These are phyloP conservation scores for Lablab purpureus DNA, from an alignment of 306 rosid genomes.

Conservation along the genomic window DNA sequence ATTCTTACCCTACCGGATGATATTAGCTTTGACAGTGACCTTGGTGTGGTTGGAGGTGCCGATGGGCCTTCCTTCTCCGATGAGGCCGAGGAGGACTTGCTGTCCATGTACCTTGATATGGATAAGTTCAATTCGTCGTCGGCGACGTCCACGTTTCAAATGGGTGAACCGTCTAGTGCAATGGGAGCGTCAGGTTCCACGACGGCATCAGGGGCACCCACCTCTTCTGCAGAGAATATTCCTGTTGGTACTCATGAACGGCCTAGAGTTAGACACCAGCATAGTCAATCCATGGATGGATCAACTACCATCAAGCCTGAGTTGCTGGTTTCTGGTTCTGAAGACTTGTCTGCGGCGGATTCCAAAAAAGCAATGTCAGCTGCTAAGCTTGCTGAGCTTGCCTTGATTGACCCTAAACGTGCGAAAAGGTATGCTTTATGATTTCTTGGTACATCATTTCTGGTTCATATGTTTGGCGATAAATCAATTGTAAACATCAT, in stretches of 20 bases:
- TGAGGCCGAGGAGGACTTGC: conserved; percentile 91
- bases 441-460: conserved; percentile 13
- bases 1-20: conserved; percentile 92
- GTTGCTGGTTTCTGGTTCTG: conserved; percentile 80
- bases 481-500: background rate
- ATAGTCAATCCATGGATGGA: conserved; percentile 98
- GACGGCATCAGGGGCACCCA: conserved; percentile 46
- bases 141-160: conserved; percentile 72
- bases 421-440: conserved; percentile 74
- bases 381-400: conserved; percentile 92
- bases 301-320: conserved; percentile 81
- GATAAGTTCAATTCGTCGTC: conserved; percentile 89
- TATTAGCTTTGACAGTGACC: conserved; percentile 93
- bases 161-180: conserved; percentile 70
- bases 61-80: conserved; percentile 92
- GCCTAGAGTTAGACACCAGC: conserved; percentile 94
- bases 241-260: conserved; percentile 61
- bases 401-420: conserved; percentile 91
- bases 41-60: conserved; percentile 91
- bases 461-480: conserved; percentile 13
- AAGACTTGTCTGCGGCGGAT: conserved; percentile 72
- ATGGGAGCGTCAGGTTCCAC: conserved; percentile 34
- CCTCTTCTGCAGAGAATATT: conserved; percentile 58
- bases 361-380: conserved; percentile 88
- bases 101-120: conserved; percentile 95